Evolutionary conservation across 2,329 filamentous ascomycete species (phyloP), one percentile per base, ranked within the genome.

Genomic region (Monosporascus sp.): DNA sequence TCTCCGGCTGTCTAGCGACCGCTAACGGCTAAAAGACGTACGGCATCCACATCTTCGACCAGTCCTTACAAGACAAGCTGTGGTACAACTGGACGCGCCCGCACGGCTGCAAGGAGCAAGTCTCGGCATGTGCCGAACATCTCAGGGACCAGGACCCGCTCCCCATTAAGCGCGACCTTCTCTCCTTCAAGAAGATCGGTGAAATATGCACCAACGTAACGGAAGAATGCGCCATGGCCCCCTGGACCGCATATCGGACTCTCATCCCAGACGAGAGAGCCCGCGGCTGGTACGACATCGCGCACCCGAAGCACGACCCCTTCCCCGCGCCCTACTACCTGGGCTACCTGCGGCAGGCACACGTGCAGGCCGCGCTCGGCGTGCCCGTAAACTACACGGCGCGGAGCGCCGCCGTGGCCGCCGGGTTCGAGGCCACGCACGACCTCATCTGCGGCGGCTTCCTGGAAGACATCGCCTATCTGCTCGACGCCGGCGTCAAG

Each of bases 351-450:
- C 81, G 78, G 60, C 75, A 79, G 50, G 67, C 72, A 2, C 73
- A 75, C 57, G 77, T 84, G 0, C 39, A 43, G 39, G 63, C 66
- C 2, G 78, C 76, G 0, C 72, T 86, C 6, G 83, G 82, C 8
- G 76, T 81, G 0, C 78, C 77, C 0, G 65, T 83, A 25, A 84
- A 85, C 63, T 84, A 75, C 68, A 79, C 80, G 2, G 63, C 71
- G n/a, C 65, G 66, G 3, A 71, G 68, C 24, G 51, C 62, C 3
- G 68, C 71, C 7, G 77, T 80, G 1, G 68, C 67, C 14, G 51
- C 60, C 1, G 76, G 72, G 1, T 83, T 83, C 52, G n/a, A 44
- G 3, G 38, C 58, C 5, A 63, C 65, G 7, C 55, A 59, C 7
- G 60, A 66, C 58, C 57, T 61, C 50, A 52, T 63, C 43, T 57